These are phyloP conservation scores for Eimeria maxima DNA, from an alignment of 169 alveolate species.

Conservation along the genomic window DNA sequence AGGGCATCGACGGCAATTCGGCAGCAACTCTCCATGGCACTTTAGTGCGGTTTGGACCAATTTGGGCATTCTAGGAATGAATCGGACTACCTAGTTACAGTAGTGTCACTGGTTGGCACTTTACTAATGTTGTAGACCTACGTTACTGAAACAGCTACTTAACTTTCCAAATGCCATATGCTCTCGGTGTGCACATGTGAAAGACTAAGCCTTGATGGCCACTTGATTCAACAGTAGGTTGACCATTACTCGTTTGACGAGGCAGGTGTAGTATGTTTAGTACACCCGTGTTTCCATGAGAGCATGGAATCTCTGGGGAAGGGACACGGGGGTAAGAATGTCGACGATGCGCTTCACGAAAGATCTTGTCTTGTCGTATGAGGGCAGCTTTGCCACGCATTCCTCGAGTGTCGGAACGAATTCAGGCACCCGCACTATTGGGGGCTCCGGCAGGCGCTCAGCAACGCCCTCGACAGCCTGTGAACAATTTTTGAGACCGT, in stretches of 20 bases:
- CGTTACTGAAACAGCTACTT: background rate
- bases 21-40: conserved; percentile 44
- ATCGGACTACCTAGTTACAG: background rate
- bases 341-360: conserved; percentile 61
- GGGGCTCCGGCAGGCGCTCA: conserved; percentile 73
- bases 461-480: conserved; percentile 75
- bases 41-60: background rate
- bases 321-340: conserved; percentile 58
- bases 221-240: conserved; percentile 8
- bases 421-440: conserved; percentile 45
- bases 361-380: conserved; percentile 61
- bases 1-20: conserved; percentile 65
- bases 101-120: background rate
- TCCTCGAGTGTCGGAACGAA: conserved; percentile 60
- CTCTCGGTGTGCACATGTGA: background rate
- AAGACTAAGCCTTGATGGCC: conserved; percentile 56
- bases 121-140: background rate
- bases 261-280: conserved; percentile 26
- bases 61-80: background rate
- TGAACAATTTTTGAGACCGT: background rate
- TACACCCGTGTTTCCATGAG: conserved; percentile 76
- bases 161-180: background rate
- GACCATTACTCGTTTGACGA: background rate
- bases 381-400: conserved; percentile 77
- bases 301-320: conserved; percentile 57